phyloP scores from a whole-genome alignment of 2,329 filamentous ascomycete genomes.

The Cordyceps farinosa region DNA sequence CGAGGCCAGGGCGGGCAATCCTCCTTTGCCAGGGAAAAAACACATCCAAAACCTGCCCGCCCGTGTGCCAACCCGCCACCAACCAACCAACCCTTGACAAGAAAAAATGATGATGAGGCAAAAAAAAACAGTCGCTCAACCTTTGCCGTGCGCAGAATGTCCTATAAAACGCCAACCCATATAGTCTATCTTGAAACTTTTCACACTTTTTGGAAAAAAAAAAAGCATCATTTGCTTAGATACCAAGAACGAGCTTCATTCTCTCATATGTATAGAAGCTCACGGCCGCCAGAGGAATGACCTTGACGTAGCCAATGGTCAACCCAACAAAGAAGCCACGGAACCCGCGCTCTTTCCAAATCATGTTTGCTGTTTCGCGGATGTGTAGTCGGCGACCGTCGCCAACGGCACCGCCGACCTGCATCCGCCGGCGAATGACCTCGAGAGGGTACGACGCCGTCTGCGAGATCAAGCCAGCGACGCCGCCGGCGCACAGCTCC shows the following conservation, averaged over 20 bases:
- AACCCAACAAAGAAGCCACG: conserved; percentile 89
- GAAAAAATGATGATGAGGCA: neutral
- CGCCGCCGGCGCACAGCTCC: conserved; percentile 76
- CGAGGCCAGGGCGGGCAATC: neutral
- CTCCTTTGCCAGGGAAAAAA: neutral
- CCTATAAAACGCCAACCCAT: conserved; percentile 14
- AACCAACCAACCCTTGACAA: neutral
- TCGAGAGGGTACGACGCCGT: conserved; percentile 92
- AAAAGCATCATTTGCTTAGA: conserved; percentile 39
- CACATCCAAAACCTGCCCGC: neutral
- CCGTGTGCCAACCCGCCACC: neutral
- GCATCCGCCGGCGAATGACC: conserved; percentile 89
- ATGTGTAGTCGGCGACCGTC: conserved; percentile 79
- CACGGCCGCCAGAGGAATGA: conserved; percentile 80
- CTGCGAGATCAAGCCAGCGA: conserved; percentile 86
- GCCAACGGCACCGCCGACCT: conserved; percentile 90
- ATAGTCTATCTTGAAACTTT: neutral
- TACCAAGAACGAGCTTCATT: conserved; percentile 60
- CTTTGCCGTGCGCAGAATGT: conserved; percentile 1
- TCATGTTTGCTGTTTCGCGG: conserved; percentile 70
- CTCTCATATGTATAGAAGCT: conserved; percentile 65
- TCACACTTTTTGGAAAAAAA: neutral
- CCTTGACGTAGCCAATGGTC: conserved; percentile 92
- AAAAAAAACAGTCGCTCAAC: conserved; percentile 1
- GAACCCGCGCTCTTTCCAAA: conserved; percentile 71